Conservation (phyloP, 2,329 filamentous ascomycete species). For the Pleomassaria siparia region DNA sequence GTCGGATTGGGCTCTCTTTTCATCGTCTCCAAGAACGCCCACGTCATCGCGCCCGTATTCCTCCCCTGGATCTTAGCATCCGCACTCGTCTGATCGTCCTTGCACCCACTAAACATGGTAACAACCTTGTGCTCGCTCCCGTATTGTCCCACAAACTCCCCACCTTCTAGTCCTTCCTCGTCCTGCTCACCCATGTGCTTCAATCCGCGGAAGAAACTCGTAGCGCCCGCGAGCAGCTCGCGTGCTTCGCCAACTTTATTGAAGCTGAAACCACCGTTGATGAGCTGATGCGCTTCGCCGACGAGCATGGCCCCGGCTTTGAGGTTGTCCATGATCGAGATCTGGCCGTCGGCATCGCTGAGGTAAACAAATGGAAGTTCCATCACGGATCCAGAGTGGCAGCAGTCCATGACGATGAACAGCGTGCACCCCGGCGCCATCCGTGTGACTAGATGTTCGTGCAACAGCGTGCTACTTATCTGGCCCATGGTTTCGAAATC, state of each 20-base stretch:
- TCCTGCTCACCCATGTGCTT: constrained; percentile 50
- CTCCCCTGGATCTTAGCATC: constrained; percentile 50
- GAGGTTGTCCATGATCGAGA: constrained; percentile 59
- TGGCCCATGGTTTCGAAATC: constrained; percentile 57
- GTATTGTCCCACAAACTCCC: constrained; percentile 49
- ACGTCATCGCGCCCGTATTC: constrained; percentile 51
- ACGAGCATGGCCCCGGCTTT: constrained; percentile 54
- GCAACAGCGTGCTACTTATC: constrained; percentile 55
- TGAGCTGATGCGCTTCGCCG: constrained; percentile 52
- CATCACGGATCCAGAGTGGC: constrained; percentile 61
- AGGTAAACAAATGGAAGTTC: constrained; percentile 62
- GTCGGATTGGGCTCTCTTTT: constrained; percentile 38
- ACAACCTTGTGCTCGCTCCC: constrained; percentile 50
- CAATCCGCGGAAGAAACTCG: constrained; percentile 56
- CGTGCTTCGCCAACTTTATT: constrained; percentile 53
- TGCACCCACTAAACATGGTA: constrained; percentile 55
- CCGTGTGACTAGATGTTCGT: constrained; percentile 54
- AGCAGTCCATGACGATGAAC: constrained; percentile 63
- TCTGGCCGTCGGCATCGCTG: constrained; percentile 57
- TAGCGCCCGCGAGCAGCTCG: constrained; percentile 56
- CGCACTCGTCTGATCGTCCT: constrained; percentile 55
- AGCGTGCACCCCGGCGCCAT: constrained; percentile 55
- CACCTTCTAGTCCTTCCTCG: constrained; percentile 41
- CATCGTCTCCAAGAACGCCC: constrained; percentile 51
- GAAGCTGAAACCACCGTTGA: constrained; percentile 56